Evolutionary conservation across 2,329 filamentous ascomycete genomes (phyloP).

Genomic region (Aureobasidium sp.): DNA sequence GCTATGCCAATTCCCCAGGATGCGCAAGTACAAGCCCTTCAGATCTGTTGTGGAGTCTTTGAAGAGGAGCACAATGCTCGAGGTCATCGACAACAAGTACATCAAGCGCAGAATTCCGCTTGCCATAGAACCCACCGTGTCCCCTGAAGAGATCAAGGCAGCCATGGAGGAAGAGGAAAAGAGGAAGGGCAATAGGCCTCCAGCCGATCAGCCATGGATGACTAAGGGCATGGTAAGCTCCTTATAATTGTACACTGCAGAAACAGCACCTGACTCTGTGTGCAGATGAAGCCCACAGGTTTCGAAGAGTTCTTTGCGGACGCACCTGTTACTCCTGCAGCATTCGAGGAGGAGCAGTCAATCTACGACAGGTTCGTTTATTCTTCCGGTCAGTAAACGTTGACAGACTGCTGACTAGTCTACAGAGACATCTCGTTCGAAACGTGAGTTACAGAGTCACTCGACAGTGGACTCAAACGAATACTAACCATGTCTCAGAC

Average conservation of each 20-base stretch:
- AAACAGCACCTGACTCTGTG: background rate
- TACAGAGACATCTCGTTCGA: background rate
- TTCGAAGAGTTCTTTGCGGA: constrained; percentile 69
- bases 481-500: constrained; percentile 40
- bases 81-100: constrained; percentile 31
- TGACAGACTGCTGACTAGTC: background rate
- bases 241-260: background rate
- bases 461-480: too few relatives aligned
- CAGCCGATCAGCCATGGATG: constrained; percentile 22
- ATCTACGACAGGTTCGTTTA: constrained; percentile 52
- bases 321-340: constrained; percentile 62
- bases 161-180: constrained; percentile 21
- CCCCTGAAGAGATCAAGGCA: constrained; percentile 13
- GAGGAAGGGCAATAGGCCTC: constrained; percentile 16
- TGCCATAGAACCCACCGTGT: constrained; percentile 15
- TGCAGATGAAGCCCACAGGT: constrained; percentile 30
- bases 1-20: constrained; percentile 37
- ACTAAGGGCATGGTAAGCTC: constrained; percentile 31
- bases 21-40: constrained; percentile 36
- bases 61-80: constrained; percentile 32
- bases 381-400: background rate
- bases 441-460: background rate
- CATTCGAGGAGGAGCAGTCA: constrained; percentile 56
- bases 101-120: constrained; percentile 36
- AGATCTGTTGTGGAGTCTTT: constrained; percentile 31